Base-by-base conservation (phyloP, 192 early-diverging fungal species). In the Gamsiella multidivaricata region DNA sequence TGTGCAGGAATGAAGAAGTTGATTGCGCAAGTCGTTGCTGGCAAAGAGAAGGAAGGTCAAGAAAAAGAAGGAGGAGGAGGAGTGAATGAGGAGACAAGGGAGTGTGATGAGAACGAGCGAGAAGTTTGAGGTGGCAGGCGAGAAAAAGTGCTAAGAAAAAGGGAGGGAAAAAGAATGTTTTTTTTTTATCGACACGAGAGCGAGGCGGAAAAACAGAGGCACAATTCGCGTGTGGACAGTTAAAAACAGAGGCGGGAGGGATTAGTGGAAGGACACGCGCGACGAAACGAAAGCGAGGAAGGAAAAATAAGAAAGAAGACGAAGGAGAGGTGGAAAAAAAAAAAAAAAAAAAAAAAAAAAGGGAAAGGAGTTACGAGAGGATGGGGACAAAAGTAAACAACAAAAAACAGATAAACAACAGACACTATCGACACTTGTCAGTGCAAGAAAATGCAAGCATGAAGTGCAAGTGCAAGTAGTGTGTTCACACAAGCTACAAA, bases 101-200 rank as follows among this genome's bases (percentile, higher is more conserved):
- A 39, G 67, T 20, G 45, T n/a, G 33, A 17, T 25, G 22, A 49
- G 31, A 57, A 22, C 11, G 39, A n/a, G n/a, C n/a, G n/a, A n/a
- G n/a, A n/a, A n/a, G n/a, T n/a, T n/a, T n/a, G n/a, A n/a, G n/a
- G 3, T 6, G 10, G 36, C 34, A 9, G 22, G 25, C 34, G 43
- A 57, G 15, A 22, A 17, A 33, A 49, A n/a, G 15, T n/a, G 50
- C 33, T 49, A 34, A 17, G 17, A 42, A 54, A 61, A 65, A 54
- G 39, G 49, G 62, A 51, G 62, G 25, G 49, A 70, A 54, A 53
- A 28, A 41, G 61, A 63, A 56, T 43, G 68, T 54, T 37, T 54
- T 6, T 37, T 56, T 52, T 65, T 49, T 46, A 46, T 46, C 15
- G 49, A 57, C 29, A 69, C 34, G 52, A 62, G 10, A 33, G 31